Percentiles rank a stretch among this genome's conserved stretches.
These are phyloP conservation scores for Allium fistulosum DNA, from an alignment of 106 monocot species.

Conservation along the genomic window DNA sequence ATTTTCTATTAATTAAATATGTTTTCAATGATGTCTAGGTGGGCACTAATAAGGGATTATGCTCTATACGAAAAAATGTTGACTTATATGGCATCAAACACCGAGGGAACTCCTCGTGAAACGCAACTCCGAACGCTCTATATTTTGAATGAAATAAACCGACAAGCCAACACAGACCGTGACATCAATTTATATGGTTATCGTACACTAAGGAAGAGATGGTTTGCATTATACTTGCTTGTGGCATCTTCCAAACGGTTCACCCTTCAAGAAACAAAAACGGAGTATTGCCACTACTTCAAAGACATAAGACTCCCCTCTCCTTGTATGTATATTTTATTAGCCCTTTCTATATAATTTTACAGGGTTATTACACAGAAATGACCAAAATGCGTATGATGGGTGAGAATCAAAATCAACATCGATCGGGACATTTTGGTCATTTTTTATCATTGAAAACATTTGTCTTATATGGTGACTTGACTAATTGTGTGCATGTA, in stretches of 20 bases:
- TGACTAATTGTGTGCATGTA: constrained; percentile 7
- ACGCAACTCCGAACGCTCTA: constrained; percentile 44
- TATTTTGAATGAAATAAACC: constrained; percentile 41
- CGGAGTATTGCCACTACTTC: constrained; percentile 63
- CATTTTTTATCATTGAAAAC: background rate
- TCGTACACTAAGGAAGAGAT: constrained; percentile 27
- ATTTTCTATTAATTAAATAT: background rate
- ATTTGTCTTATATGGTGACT: background rate
- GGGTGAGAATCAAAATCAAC: background rate
- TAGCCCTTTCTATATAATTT: background rate
- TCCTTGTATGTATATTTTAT: constrained; percentile 22
- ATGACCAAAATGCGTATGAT: background rate
- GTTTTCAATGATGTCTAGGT: constrained; percentile 19
- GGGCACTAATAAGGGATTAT: constrained; percentile 63
- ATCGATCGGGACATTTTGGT: background rate
- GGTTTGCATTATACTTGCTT: constrained; percentile 33
- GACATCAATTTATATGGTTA: constrained; percentile 38
- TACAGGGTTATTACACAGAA: background rate
- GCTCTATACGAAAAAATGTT: constrained; percentile 21
- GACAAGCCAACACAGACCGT: constrained; percentile 18
- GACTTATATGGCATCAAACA: constrained; percentile 24
- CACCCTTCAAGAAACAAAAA: constrained; percentile 43
- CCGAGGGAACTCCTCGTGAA: constrained; percentile 45
- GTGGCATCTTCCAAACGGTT: constrained; percentile 49
- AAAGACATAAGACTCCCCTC: constrained; percentile 36